Evolutionary conservation across 371 early-diverging fungal genomes (phyloP), one percentile per base, ranked within the genome.

Genomic region (Mucor lusitanicus): DNA sequence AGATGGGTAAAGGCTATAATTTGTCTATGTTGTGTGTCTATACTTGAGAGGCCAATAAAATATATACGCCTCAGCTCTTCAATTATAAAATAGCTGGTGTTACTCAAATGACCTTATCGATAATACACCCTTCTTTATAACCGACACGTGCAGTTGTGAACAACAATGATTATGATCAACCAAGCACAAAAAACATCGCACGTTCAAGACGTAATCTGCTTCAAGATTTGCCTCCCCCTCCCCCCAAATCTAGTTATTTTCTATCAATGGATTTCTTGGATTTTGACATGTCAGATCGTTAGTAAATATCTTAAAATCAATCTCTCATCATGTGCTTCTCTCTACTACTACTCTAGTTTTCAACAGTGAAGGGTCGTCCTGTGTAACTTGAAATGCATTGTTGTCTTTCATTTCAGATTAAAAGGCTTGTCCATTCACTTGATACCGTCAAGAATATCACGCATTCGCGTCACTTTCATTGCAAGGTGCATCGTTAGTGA

Each of bases 51-150:
- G 44, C n/a, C 17, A 19, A n/a, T 8, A 44, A 44, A 2, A 17
- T 44, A 19, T 44, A 44, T 44, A 44, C n/a, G 4, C 44, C 5
- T 44, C 44, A 44, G 19, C 19, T 44, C 19, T 3, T 37, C 37
- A 37, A 37, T 37, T 37, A 37, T 37, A 25, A 50, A 48, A 50
- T 23, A 25, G 12, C 21, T 9, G 19, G 50, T 50, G 50, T 50
- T 50, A 50, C 50, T 5, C 50, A 50, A 50, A 50, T 50, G 50
- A 50, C 50, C 50, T 50, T 50, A 50, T 50, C 50, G 50, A 50
- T 50, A 50, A 23, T 12, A 23, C 21, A 12, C 25, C 50, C 50
- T 21, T 50, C 50, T 50, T 50, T 23, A 50, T 23, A 50, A 21
- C 25, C 25, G 13, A 23, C 50, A 50, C 50, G 50, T 50, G 50